Conservation (phyloP, 2,329 filamentous ascomycete genomes). For the Ophiostoma pallidulum region DNA sequence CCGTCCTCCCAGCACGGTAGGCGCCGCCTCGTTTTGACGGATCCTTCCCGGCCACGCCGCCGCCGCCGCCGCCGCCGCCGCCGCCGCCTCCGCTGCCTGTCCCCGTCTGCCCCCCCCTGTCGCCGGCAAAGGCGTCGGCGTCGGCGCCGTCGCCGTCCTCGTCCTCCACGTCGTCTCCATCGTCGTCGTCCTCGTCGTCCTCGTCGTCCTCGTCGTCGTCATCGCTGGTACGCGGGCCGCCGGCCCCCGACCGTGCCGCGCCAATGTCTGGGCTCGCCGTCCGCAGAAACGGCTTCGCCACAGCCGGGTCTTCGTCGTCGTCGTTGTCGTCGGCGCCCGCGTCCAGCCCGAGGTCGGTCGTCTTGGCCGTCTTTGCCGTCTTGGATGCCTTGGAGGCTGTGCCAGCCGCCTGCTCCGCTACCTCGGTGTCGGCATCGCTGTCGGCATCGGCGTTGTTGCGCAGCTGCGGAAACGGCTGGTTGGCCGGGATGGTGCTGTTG, state of each 20-base stretch:
- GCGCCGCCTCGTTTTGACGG: too few relatives aligned
- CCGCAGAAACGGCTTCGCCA: slow-evolving; percentile 48
- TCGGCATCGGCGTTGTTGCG: slow-evolving; percentile 33
- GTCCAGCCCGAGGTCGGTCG: slow-evolving; percentile 1
- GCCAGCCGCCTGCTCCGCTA: neutral
- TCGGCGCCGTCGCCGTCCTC: slow-evolving; percentile 16
- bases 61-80: neutral
- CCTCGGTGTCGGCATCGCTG: slow-evolving; percentile 13
- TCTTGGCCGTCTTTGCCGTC: slow-evolving; percentile 17
- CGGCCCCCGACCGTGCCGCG: slow-evolving; percentile 22
- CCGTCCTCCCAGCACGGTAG: neutral
- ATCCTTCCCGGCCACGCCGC: too few relatives aligned
- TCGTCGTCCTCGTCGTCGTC: slow-evolving; percentile 19
- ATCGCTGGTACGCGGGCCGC: slow-evolving; percentile 10
- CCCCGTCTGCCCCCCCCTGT: neutral
- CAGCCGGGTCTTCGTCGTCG: slow-evolving; percentile 48
- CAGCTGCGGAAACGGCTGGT: slow-evolving; percentile 28
- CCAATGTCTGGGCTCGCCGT: slow-evolving; percentile 40
- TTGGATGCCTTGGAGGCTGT: neutral
- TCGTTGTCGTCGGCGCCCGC: slow-evolving; percentile 33
- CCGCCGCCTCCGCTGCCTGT: neutral
- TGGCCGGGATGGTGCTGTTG: slow-evolving; percentile 19
- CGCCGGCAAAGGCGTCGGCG: neutral
- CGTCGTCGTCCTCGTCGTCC: slow-evolving; percentile 17
- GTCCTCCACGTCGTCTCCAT: slow-evolving; percentile 26